These are phyloP conservation scores for Parathielavia hyrcaniae DNA, from an alignment of 495 filamentous ascomycete genomes.

Conservation along the genomic window DNA sequence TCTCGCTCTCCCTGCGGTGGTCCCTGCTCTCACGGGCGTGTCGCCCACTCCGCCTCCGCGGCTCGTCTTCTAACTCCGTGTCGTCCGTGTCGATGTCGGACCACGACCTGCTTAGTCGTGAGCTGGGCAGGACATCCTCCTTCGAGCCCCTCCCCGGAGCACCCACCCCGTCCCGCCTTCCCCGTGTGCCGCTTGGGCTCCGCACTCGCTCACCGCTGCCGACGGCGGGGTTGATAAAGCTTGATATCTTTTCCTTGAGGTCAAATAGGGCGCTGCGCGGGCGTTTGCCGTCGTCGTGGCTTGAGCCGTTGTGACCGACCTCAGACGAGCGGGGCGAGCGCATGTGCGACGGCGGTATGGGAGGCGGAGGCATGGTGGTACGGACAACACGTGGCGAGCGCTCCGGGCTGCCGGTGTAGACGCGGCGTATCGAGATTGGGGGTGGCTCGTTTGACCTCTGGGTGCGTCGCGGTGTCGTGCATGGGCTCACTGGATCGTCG, in stretches of 20 bases:
- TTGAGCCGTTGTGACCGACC: background rate
- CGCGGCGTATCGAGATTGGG: constrained; percentile 22
- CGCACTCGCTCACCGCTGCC: constrained; percentile 21
- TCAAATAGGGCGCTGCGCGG: constrained; percentile 17
- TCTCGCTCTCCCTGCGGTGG: constrained; percentile 12
- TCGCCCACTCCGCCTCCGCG: constrained; percentile 9
- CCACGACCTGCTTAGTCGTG: constrained; percentile 21
- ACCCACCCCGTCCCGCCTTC: constrained; percentile 17
- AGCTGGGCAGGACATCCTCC: constrained; percentile 16
- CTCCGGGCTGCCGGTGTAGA: constrained; percentile 21
- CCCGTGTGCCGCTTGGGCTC: constrained; percentile 23
- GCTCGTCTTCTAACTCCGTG: constrained; percentile 22
- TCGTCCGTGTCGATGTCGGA: constrained; percentile 24
- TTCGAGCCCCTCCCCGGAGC: constrained; percentile 6
- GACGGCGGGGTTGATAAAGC: constrained; percentile 16
- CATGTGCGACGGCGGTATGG: constrained; percentile 14
- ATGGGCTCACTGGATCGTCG: constrained; percentile 15
- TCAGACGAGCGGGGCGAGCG: constrained; percentile 12
- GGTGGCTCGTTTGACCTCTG: constrained; percentile 25
- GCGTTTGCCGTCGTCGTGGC: constrained; percentile 19
- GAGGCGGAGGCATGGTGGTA: constrained; percentile 19
- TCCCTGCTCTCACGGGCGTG: constrained; percentile 14
- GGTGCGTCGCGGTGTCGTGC: constrained; percentile 7
- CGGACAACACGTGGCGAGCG: constrained; percentile 17
- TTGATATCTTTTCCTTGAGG: constrained; percentile 25